Evolutionary conservation across 2,329 filamentous ascomycete species (phyloP).

Genomic region (Furcasterigmium sp.): DNA sequence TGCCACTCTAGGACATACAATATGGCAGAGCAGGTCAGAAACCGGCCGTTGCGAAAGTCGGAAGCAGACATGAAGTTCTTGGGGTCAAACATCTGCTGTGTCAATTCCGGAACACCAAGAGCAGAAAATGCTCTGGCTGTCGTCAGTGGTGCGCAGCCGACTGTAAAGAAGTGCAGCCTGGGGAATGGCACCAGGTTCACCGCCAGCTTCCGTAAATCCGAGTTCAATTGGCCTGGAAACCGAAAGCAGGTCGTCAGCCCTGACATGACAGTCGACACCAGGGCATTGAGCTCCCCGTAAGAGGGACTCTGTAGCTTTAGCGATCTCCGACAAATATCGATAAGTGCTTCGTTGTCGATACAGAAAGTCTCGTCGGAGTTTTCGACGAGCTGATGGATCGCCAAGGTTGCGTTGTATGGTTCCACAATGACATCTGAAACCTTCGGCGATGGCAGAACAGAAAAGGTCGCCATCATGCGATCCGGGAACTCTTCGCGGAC

Average conservation of each 20-base stretch:
- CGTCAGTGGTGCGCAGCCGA: constrained; percentile 96
- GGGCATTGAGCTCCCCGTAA: constrained; percentile 98
- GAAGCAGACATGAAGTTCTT: constrained; percentile 99
- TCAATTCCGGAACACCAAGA: constrained; percentile 94
- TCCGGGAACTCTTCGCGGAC: constrained; percentile 99
- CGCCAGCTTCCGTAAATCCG: constrained; percentile 96
- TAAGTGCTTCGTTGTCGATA: constrained; percentile 99
- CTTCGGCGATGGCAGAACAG: constrained; percentile 96
- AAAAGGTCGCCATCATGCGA: constrained; percentile 99
- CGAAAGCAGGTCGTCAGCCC: constrained; percentile 97
- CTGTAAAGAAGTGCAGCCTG: constrained; percentile 99
- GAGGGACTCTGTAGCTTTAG: constrained; percentile 98
- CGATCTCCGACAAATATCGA: constrained; percentile 99
- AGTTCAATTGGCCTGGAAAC: constrained; percentile 99
- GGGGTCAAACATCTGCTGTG: constrained; percentile 99
- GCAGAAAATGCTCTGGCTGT: constrained; percentile 82
- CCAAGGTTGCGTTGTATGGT: constrained; percentile 90
- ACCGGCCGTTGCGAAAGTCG: constrained; percentile 99
- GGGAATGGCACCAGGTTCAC: constrained; percentile 99
- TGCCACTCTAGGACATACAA: constrained; percentile 66
- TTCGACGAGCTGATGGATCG: constrained; percentile 97
- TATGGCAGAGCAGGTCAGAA: constrained; percentile 98
- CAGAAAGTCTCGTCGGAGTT: constrained; percentile 99
- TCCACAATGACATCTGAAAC: constrained; percentile 99
- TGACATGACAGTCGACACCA: constrained; percentile 99